Percentiles rank a stretch among this genome's conserved stretches.
These are phyloP conservation scores for Phylloboletellus chloephorus DNA, from an alignment of 1,284 basidiomycete species.

Conservation along the genomic window DNA sequence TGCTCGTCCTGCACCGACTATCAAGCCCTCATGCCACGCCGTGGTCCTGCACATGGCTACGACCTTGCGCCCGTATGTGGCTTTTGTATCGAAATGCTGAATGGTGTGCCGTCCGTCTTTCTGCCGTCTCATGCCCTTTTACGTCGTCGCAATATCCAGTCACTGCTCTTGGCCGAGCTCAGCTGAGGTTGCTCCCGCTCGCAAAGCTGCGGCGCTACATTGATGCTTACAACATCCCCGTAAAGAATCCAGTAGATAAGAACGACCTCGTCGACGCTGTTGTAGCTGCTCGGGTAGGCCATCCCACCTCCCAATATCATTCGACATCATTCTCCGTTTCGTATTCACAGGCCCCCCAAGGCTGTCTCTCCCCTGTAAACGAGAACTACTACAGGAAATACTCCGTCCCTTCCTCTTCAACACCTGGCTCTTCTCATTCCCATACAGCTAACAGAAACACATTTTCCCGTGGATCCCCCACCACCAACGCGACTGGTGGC, in stretches of 20 bases:
- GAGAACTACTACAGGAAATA: conserved; percentile 55
- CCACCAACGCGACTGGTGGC: conserved; percentile 7
- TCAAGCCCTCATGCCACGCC: conserved; percentile 66
- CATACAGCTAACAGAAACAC: conserved; percentile 20
- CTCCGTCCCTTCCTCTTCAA: conserved; percentile 51
- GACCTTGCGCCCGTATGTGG: conserved; percentile 60
- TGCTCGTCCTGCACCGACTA: conserved; percentile 69
- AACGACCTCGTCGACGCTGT: conserved; percentile 67
- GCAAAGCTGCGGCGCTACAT: conserved; percentile 63
- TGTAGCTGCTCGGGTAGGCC: conserved; percentile 47
- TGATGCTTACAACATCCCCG: conserved; percentile 59
- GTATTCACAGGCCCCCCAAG: conserved; percentile 27
- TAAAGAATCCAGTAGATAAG: conserved; percentile 64
- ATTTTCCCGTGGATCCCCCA: conserved; percentile 13
- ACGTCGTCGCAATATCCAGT: conserved; percentile 37
- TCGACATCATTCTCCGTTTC: conserved; percentile 1
- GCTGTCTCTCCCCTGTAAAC: conserved; percentile 33
- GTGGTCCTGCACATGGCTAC: conserved; percentile 48
- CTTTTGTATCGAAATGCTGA: conserved; percentile 66
- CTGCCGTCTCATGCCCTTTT: not conserved
- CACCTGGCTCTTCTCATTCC: conserved; percentile 29
- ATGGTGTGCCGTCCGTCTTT: conserved; percentile 42
- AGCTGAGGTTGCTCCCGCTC: conserved; percentile 51
- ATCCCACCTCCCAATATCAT: not conserved
- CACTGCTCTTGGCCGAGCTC: conserved; percentile 55